These are phyloP conservation scores for Nicotiana obtusifolia DNA, from an alignment of 257 asterid genomes.

Conservation along the genomic window DNA sequence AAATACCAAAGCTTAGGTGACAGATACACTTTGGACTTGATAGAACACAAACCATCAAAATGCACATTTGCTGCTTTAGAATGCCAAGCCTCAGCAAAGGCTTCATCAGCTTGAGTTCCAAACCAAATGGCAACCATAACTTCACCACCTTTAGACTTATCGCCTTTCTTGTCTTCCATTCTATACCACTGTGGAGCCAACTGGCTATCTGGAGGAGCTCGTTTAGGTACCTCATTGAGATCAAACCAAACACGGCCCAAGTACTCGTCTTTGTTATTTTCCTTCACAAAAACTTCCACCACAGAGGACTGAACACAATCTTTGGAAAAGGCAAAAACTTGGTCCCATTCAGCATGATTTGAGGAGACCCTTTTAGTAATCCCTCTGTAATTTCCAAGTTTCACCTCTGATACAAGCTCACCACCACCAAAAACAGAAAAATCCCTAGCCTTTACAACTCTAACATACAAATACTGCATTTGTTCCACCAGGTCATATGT, in stretches of 20 bases:
- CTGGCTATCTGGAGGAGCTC: conserved; percentile 77
- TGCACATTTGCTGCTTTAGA: conserved; percentile 77
- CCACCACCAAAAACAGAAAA: conserved; percentile 44
- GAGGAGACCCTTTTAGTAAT: conserved; percentile 49
- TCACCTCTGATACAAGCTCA: conserved; percentile 73
- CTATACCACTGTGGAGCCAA: conserved; percentile 85
- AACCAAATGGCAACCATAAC: conserved; percentile 79
- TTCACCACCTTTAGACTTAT: conserved; percentile 54
- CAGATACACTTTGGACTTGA: conserved; percentile 70
- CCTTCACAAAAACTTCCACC: conserved; percentile 65
- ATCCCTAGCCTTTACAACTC: conserved; percentile 60
- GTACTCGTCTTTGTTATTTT: conserved; percentile 57
- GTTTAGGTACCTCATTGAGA: conserved; percentile 68
- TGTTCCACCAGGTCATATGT: conserved; percentile 82
- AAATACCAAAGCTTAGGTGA: conserved; percentile 90
- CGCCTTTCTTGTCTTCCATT: conserved; percentile 82
- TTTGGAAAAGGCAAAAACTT: conserved; percentile 80
- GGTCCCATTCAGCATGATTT: conserved; percentile 60
- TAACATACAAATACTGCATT: conserved; percentile 75
- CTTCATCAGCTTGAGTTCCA: conserved; percentile 89
- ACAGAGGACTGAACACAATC: conserved; percentile 72
- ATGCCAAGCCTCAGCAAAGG: conserved; percentile 89
- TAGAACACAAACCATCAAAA: conserved; percentile 59
- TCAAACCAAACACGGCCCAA: conserved; percentile 83
- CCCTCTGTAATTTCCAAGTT: conserved; percentile 76